A percentile compares a stretch with the other conserved stretches of the same genome.
These are phyloP conservation scores for Entophlyctis luteolus DNA, from an alignment of 192 early-diverging fungal species.

Conservation along the genomic window DNA sequence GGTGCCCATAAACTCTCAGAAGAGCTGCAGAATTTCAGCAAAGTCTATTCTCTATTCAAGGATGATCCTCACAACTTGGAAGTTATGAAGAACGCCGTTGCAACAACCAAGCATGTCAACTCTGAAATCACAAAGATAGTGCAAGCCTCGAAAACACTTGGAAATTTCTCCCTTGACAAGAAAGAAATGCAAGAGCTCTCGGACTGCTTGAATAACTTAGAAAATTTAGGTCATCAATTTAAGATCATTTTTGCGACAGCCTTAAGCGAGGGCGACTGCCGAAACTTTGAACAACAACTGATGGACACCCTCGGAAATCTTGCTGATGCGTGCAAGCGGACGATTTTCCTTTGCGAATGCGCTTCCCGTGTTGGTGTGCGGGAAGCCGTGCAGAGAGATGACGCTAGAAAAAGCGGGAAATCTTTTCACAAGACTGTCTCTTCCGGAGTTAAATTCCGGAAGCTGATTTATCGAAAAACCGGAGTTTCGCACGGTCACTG, in stretches of 20 bases:
- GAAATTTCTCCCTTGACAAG: slow-evolving; percentile 39
- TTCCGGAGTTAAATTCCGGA: too few species aligned
- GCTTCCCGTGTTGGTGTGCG: too few species aligned
- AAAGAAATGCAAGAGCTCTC: slow-evolving; percentile 29
- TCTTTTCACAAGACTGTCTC: too few species aligned
- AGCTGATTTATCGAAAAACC: too few species aligned
- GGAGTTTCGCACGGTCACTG: too few species aligned
- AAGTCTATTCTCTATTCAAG: slow-evolving; percentile 28
- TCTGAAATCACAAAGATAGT: slow-evolving; percentile 25
- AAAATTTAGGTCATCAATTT: slow-evolving; percentile 49
- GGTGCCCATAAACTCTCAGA: slow-evolving; percentile 35
- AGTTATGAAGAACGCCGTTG: slow-evolving; percentile 40
- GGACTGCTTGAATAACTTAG: slow-evolving; percentile 26
- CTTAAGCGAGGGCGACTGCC: too few species aligned
- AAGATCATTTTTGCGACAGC: slow-evolving; percentile 54
- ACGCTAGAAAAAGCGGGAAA: too few species aligned
- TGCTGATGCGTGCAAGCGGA: too few species aligned
- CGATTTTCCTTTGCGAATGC: too few species aligned
- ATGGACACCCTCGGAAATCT: too few species aligned
- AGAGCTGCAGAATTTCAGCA: slow-evolving; percentile 32
- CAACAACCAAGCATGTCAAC: slow-evolving; percentile 40
- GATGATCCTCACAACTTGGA: neutral
- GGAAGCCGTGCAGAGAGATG: too few species aligned
- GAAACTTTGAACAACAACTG: too few species aligned
- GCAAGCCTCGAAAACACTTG: slow-evolving; percentile 24